phyloP scores from a whole-genome alignment of 148 eudicot species.

The Rhododendron vialii region DNA sequence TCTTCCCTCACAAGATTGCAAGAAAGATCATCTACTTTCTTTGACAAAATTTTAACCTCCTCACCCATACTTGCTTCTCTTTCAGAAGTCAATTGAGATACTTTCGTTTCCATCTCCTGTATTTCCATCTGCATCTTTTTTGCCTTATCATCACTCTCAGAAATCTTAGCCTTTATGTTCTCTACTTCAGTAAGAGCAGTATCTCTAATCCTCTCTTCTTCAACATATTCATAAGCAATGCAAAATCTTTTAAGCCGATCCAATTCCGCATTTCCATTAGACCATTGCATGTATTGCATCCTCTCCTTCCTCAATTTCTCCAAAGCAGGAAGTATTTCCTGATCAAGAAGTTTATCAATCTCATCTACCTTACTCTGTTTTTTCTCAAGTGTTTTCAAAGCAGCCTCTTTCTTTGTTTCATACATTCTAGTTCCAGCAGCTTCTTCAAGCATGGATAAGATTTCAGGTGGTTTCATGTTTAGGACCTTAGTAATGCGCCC shows the following conservation, averaged over 20 bases:
- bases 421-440: slow-evolving; percentile 99
- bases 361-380: slow-evolving; percentile 91
- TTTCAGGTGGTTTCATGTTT: slow-evolving; percentile 99
- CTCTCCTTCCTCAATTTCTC: slow-evolving; percentile 93
- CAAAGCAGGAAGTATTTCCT: slow-evolving; percentile 84
- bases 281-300: slow-evolving; percentile 98
- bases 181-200: slow-evolving; percentile 65
- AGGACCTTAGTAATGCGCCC: slow-evolving; percentile 98
- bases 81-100: slow-evolving; percentile 60
- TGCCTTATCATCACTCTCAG: slow-evolving; percentile 45
- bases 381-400: slow-evolving; percentile 89
- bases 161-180: slow-evolving; percentile 51
- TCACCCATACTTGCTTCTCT: slow-evolving; percentile 95
- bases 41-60: slow-evolving; percentile 64
- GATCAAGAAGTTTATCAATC: slow-evolving; percentile 87
- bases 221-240: slow-evolving; percentile 85
- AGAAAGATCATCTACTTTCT: slow-evolving; percentile 74
- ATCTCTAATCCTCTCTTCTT: slow-evolving; percentile 83
- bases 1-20: slow-evolving; percentile 75
- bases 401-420: slow-evolving; percentile 95
- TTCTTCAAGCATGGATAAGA: slow-evolving; percentile 97
- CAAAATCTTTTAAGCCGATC: slow-evolving; percentile 89
- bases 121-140: slow-evolving; percentile 50
- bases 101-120: slow-evolving; percentile 66
- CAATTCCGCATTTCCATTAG: slow-evolving; percentile 85